phyloP scores from a whole-genome alignment of 257 asterid species.

The Ophiorrhiza pumila region DNA sequence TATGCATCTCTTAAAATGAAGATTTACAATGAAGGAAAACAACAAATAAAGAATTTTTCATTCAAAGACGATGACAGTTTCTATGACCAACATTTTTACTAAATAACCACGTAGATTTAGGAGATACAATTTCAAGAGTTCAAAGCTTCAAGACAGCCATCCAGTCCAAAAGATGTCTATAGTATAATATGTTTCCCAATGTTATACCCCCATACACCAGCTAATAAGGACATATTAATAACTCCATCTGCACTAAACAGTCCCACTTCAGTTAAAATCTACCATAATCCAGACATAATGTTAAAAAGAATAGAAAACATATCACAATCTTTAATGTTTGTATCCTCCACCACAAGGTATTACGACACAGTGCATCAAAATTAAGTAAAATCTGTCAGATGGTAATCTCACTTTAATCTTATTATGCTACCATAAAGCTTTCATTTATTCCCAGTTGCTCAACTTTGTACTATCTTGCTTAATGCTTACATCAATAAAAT shows the following conservation, averaged over 20 bases:
- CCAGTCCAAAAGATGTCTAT: too few species aligned
- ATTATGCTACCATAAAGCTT: neutral
- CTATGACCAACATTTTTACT: neutral
- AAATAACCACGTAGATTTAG: neutral
- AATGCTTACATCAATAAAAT: neutral
- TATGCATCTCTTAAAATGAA: neutral
- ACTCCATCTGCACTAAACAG: neutral
- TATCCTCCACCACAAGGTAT: too few species aligned
- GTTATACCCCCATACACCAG: neutral
- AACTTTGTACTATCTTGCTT: neutral
- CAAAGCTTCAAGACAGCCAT: neutral
- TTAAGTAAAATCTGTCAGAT: too few species aligned
- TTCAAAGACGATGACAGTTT: neutral
- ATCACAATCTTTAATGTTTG: too few species aligned
- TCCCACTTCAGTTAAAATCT: neutral
- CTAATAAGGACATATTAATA: neutral
- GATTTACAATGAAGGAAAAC: neutral
- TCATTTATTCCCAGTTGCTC: slow-evolving; percentile 1
- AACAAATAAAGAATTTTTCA: neutral
- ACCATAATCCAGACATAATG: neutral
- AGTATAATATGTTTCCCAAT: neutral
- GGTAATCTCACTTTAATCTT: neutral
- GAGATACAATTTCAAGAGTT: neutral
- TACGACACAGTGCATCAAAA: neutral
- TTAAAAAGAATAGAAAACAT: neutral